Evolutionary conservation across 2,329 filamentous ascomycete species (phyloP), one percentile per base, ranked within the genome.

Genomic region (Botrytis porri): DNA sequence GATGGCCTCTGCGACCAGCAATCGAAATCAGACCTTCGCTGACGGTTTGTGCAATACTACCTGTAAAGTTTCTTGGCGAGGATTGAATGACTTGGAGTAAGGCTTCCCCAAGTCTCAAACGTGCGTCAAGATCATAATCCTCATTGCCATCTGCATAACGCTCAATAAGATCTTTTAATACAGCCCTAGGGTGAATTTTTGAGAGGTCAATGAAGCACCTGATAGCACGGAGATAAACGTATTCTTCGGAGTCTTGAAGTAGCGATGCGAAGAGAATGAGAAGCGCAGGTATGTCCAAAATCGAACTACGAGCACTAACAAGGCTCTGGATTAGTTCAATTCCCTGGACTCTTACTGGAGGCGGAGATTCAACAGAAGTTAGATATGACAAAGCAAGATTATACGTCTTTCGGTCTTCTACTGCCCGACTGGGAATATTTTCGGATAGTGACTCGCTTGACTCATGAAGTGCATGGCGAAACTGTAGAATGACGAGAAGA

Each of bases 31-130:
- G 84, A 0, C 86, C 88, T 76, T 90, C 86, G 4, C 85, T 84
- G 1, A 90, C 85, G 25, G 85, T 81, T 48, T 82, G 80, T 0
- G 89, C 88, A 0, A 84, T 80, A 0, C 88, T 86, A 1, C 87
- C 88, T 0, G 85, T 80, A 73, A 92, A 90, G 0, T 85, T 86
- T 70, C 86, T 83, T 8, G 87, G 86, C 1, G 90, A 83, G 10
- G 86, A 85, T 78, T 92, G 86, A n/a, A 92, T 85, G 0, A 91
- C 87, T 76, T 90, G 88, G 3, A 89, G 78, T 35, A 93, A 81
- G 0, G 89, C 88, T 80, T 94, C 92, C 66, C 91, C 92, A 75
- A 93, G 87, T 14, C 91, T 85, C 0, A 94, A 84, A 2, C 92
- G 87, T 2, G 87, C 85, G 79, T 94, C 91, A 0, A 92, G 86